Conservation (phyloP, 2,329 filamentous ascomycete species). For the Fonsecaea pugnacius region DNA sequence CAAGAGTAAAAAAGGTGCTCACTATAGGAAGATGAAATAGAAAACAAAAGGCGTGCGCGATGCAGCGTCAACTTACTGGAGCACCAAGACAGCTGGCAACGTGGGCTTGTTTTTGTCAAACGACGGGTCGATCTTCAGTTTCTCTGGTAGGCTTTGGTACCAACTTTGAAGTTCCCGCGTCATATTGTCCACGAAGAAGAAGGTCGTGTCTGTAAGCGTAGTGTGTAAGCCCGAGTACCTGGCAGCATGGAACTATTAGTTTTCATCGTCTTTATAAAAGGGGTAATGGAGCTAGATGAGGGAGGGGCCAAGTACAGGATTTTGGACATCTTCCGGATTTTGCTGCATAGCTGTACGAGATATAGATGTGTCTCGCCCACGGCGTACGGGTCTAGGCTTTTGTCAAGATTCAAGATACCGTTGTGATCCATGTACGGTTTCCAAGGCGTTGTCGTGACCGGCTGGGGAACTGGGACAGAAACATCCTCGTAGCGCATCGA, state of each 20-base stretch:
- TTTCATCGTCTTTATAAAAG: background rate
- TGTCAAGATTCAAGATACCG: background rate
- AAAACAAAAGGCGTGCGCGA: no score
- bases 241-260: background rate
- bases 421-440: background rate
- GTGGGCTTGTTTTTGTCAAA: slow-evolving; percentile 1
- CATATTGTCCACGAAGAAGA: slow-evolving; percentile 1
- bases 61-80: slow-evolving; percentile 7
- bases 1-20: no score
- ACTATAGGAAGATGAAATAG: no score
- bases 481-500: slow-evolving; percentile 6
- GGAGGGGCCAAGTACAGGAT: background rate
- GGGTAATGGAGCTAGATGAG: background rate
- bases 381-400: background rate
- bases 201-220: slow-evolving; percentile 1
- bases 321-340: slow-evolving; percentile 5
- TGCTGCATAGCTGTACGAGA: background rate
- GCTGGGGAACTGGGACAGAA: background rate
- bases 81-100: slow-evolving; percentile 1
- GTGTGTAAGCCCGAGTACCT: background rate
- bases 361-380: slow-evolving; percentile 5
- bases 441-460: slow-evolving; percentile 1
- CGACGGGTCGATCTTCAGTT: background rate
- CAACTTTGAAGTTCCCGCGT: slow-evolving; percentile 6
- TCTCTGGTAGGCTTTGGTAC: background rate